Base-by-base conservation (phyloP, 116 monocot species). In the Cymodocea nodosa region DNA sequence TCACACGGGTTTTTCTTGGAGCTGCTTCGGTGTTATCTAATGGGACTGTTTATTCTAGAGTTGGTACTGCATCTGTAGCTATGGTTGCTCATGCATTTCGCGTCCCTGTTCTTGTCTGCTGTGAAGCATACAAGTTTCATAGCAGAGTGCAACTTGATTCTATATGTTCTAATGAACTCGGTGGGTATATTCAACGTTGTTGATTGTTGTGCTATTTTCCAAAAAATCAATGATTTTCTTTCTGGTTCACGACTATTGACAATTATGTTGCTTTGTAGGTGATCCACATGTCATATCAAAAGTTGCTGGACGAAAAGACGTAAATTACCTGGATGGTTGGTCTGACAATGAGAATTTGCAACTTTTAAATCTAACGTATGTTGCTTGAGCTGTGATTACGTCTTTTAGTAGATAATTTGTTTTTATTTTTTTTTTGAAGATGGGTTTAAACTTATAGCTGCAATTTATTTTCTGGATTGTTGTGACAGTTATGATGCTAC, bases 41-140 rank as follows among this genome's bases (percentile, higher is more conserved):
- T 73, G 90, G 98, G 60, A 86, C 98, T 40, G 92, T 92, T 65
- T 98, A 92, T 56, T 89, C 92, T 5, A 83, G 92, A 60, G 92
- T 86, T 68, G 98, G 98, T 20, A 86, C 92, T 19, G 98, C 92
- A 64, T 85, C 84, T 81, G 75, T 90, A 10, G 90, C 90, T 51
- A 85, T 90, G 90, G 83, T 85, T 53, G 90, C 90, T 51, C 80
- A 98, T 80, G 84, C 91, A 51, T 98, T 92, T 54, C 84, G 69
- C 69, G 81, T 98, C 74, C 98, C 98, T 66, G 89, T 98, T 70
- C 44, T 98, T 51, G 70, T 98, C 63, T 98, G 98, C 60, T 98
- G 98, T 60, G 98, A 98, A 81, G 92, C 98, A 57, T 98, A 98
- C 77, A 98, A 98, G 52, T 98, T 98, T 81, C 80, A 98, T 76